These are phyloP conservation scores for Sarocladiaceae sp. DNA, from an alignment of 2,329 filamentous ascomycete species.

Conservation along the genomic window DNA sequence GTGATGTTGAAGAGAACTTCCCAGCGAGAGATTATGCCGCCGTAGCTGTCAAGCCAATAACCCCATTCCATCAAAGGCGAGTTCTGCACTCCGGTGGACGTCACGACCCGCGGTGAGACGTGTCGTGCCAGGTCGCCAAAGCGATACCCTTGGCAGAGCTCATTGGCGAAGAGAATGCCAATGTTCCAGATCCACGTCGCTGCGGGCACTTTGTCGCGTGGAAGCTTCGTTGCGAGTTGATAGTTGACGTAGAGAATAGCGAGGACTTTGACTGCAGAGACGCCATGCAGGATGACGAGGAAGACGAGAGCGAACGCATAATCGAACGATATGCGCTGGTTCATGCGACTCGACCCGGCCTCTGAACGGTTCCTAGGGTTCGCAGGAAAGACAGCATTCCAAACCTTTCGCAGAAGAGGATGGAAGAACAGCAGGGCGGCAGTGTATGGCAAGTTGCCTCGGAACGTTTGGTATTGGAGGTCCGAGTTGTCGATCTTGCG, in stretches of 20 bases:
- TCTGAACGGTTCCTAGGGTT: constrained; percentile 20
- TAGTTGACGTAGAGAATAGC: constrained; percentile 78
- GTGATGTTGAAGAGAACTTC: constrained; percentile 98
- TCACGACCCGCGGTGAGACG: constrained; percentile 30
- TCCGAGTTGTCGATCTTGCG: constrained; percentile 92
- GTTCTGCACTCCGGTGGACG: background rate
- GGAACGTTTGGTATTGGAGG: constrained; percentile 77
- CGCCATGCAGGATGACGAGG: constrained; percentile 71
- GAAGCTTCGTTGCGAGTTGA: constrained; percentile 65
- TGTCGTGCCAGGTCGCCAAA: constrained; percentile 56
- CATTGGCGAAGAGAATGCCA: constrained; percentile 79
- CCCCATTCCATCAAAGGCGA: constrained; percentile 52
- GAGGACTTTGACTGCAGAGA: constrained; percentile 78
- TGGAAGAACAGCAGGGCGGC: constrained; percentile 67
- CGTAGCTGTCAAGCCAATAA: constrained; percentile 66
- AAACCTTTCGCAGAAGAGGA: constrained; percentile 67
- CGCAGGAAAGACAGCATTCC: constrained; percentile 50
- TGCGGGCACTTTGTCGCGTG: constrained; percentile 62
- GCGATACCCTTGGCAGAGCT: constrained; percentile 71
- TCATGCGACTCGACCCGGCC: constrained; percentile 50
- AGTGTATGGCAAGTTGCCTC: constrained; percentile 79
- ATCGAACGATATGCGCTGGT: constrained; percentile 75
- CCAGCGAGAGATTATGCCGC: constrained; percentile 85
- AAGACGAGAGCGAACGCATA: constrained; percentile 75
- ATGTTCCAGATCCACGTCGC: constrained; percentile 91